phyloP scores from a whole-genome alignment of 2,329 filamentous ascomycete genomes.

The Gaeumannomyces tritici region DNA sequence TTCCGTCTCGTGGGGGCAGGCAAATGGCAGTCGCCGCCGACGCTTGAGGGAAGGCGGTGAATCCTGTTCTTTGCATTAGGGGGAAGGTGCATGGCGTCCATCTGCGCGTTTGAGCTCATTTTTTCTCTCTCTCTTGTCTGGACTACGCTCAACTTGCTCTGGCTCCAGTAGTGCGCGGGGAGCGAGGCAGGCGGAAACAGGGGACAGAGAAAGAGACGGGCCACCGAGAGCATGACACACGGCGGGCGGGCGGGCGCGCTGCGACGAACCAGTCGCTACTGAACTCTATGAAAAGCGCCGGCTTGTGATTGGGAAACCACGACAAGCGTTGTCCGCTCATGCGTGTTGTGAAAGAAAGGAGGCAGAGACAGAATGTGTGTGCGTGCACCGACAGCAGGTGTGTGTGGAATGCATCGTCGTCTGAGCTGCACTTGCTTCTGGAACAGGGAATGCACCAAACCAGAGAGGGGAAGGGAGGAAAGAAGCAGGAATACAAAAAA shows the following conservation, averaged over 20 bases:
- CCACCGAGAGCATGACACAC: not conserved
- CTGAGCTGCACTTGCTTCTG: not conserved
- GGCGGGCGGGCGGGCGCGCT: too few species aligned
- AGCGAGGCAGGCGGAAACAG: not conserved
- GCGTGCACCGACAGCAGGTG: not conserved
- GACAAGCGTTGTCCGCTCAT: too few species aligned
- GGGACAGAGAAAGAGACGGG: not conserved
- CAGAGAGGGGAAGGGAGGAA: not conserved
- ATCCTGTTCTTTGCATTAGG: too few species aligned
- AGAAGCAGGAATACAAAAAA: not conserved
- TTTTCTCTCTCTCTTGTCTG: too few species aligned
- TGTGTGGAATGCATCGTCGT: not conserved
- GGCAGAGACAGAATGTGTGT: not conserved
- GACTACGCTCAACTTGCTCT: too few species aligned
- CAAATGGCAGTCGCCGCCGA: not conserved
- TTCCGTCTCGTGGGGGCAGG: not conserved
- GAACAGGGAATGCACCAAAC: not conserved
- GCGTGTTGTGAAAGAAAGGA: too few species aligned
- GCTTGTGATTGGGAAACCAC: not conserved
- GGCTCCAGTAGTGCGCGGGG: too few species aligned
- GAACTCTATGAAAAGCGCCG: too few species aligned
- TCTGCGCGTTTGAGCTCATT: too few species aligned
- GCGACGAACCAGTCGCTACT: too few species aligned
- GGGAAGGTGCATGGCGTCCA: too few species aligned
- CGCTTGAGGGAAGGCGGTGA: too few species aligned